Percentiles rank a stretch among this genome's conserved stretches.
phyloP scores from a whole-genome alignment of 83 land plant genomes.

The Larix sibirica region DNA sequence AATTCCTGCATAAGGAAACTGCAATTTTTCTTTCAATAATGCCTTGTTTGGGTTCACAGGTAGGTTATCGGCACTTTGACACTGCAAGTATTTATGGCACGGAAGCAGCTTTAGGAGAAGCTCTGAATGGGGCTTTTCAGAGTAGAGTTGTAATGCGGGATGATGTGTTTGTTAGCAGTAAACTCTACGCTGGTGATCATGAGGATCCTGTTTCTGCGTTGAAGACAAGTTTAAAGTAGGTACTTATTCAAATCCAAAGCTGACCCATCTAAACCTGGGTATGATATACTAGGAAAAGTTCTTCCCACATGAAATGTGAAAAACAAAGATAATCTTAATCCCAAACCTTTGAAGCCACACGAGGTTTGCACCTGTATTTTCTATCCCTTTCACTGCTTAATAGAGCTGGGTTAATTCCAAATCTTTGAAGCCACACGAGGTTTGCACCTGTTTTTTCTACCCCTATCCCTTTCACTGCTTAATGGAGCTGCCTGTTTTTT shows the following conservation, averaged over 20 bases:
- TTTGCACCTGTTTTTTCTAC: no score
- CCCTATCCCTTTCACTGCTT: no score
- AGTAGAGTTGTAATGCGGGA: conserved; percentile 32
- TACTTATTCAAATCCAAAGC: conserved; percentile 26
- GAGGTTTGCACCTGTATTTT: no score
- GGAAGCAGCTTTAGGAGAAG: conserved; percentile 50
- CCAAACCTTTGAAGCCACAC: no score
- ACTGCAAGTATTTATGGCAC: conserved; percentile 43
- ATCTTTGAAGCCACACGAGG: no score
- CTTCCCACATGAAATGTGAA: background rate
- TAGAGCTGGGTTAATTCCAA: no score
- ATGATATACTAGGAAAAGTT: background rate
- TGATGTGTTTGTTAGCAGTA: conserved; percentile 53
- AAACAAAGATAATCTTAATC: no score
- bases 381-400: no score
- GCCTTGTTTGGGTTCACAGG: background rate
- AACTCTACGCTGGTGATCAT: conserved; percentile 28
- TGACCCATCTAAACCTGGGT: background rate
- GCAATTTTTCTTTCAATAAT: background rate
- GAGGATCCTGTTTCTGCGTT: conserved; percentile 14
- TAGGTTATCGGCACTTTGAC: conserved; percentile 68
- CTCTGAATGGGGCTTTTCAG: conserved; percentile 41
- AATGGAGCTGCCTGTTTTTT: no score
- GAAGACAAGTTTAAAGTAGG: conserved; percentile 38
- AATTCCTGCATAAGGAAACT: background rate